These are phyloP conservation scores for Ambrosia artemisiifolia DNA, from an alignment of 129 eudicot genomes.

Conservation along the genomic window DNA sequence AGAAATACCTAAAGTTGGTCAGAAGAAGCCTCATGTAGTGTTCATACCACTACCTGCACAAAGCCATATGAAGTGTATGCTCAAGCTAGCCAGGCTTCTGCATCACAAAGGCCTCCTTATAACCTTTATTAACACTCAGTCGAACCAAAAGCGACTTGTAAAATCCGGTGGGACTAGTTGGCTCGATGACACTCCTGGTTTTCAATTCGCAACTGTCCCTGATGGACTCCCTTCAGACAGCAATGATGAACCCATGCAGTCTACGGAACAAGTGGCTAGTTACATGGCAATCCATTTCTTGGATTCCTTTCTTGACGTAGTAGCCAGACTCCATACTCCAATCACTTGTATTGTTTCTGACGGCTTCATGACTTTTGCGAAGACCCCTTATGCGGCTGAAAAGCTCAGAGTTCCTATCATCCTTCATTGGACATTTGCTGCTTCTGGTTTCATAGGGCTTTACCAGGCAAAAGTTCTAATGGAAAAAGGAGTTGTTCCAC, in stretches of 20 bases:
- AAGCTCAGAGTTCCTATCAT: slow-evolving; percentile 25
- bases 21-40: slow-evolving; percentile 30
- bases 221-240: slow-evolving; percentile 42
- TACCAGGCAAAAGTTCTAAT: slow-evolving; percentile 14
- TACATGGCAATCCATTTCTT: slow-evolving; percentile 19
- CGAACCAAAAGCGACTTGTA: slow-evolving; percentile 38
- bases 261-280: neutral
- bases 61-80: slow-evolving; percentile 54
- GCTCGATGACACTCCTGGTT: slow-evolving; percentile 26
- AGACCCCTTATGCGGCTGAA: slow-evolving; percentile 14
- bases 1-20: neutral
- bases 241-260: slow-evolving; percentile 1
- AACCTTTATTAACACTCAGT: slow-evolving; percentile 52
- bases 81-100: slow-evolving; percentile 40
- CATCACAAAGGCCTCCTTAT: slow-evolving; percentile 42
- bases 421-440: slow-evolving; percentile 25
- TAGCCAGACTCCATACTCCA: slow-evolving; percentile 20
- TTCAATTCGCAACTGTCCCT: slow-evolving; percentile 39
- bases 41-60: slow-evolving; percentile 53
- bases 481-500: slow-evolving; percentile 27
- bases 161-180: slow-evolving; percentile 27
- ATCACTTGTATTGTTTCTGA: slow-evolving; percentile 40
- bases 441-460: slow-evolving; percentile 29
- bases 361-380: slow-evolving; percentile 38
- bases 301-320: slow-evolving; percentile 20